Conservation (phyloP, 2,329 filamentous ascomycete species). For the Talaromyces sp. region DNA sequence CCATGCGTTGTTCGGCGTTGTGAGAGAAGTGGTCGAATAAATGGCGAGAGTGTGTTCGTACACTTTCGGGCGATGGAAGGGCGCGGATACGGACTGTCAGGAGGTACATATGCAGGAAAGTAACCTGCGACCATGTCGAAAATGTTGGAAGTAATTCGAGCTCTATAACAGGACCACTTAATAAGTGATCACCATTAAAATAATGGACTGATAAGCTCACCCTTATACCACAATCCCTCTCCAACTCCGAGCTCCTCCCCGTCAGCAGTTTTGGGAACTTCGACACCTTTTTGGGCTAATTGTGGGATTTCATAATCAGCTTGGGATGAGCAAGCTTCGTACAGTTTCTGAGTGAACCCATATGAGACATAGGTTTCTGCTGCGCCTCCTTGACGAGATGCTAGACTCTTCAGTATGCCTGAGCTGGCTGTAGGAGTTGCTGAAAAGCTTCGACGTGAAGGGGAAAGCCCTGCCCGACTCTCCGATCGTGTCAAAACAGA, state of each 20-base stretch:
- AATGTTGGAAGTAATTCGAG: constrained; percentile 80
- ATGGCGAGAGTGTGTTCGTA: constrained; percentile 78
- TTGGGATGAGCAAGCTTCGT: constrained; percentile 66
- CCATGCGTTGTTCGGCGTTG: constrained; percentile 65
- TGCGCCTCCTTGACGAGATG: constrained; percentile 33
- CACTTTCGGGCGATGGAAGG: constrained; percentile 60
- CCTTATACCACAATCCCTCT: constrained; percentile 73
- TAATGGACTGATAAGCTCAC: constrained; percentile 46
- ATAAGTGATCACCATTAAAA: neutral
- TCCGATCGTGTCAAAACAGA: neutral
- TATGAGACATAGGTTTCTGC: constrained; percentile 73
- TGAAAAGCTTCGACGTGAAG: constrained; percentile 3
- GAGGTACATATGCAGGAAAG: constrained; percentile 94
- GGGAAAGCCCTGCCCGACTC: neutral
- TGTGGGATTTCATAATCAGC: constrained; percentile 73
- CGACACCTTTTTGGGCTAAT: constrained; percentile 58
- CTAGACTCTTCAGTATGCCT: constrained; percentile 27
- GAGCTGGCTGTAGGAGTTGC: constrained; percentile 15
- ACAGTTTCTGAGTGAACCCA: constrained; percentile 70
- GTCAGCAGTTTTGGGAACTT: constrained; percentile 65
- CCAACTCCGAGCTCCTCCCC: constrained; percentile 79
- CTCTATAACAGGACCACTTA: constrained; percentile 45
- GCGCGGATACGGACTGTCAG: constrained; percentile 76
- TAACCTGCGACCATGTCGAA: constrained; percentile 91
- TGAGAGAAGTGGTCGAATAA: constrained; percentile 84